Evolutionary conservation across 148 eudicot species (phyloP).

Genomic region (Diospyros lotus): DNA sequence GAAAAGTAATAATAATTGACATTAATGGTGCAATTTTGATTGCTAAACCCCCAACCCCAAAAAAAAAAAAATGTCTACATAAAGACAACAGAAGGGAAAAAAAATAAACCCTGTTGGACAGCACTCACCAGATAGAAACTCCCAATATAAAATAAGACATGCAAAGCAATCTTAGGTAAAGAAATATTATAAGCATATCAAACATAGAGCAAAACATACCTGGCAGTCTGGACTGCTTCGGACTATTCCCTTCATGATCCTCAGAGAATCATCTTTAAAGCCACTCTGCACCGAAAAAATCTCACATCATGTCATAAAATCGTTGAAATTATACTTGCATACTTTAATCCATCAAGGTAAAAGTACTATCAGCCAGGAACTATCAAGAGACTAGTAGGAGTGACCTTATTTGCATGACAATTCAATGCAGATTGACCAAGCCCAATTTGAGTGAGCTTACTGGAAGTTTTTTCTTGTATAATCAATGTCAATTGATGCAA

Average conservation of each 20-base stretch:
- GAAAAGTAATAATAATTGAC: too few species aligned
- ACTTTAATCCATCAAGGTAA: background rate
- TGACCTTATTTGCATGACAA: background rate
- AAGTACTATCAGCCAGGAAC: too few species aligned
- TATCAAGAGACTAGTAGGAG: too few species aligned
- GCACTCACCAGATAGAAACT: background rate
- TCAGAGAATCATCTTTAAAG: slow-evolving; percentile 55
- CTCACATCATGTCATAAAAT: background rate
- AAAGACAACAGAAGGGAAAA: background rate
- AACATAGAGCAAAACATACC: slow-evolving; percentile 37
- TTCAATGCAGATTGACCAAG: background rate
- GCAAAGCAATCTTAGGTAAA: background rate
- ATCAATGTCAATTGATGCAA: background rate
- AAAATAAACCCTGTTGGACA: background rate
- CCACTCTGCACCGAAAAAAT: slow-evolving; percentile 51
- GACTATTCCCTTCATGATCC: slow-evolving; percentile 56
- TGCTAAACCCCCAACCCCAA: background rate
- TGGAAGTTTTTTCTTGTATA: too few species aligned
- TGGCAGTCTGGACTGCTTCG: slow-evolving; percentile 51
- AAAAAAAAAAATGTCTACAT: background rate
- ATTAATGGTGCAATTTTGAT: background rate
- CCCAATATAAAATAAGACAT: background rate
- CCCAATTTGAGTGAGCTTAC: background rate
- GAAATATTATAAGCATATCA: background rate
- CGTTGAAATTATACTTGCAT: background rate